phyloP scores from a whole-genome alignment of 2,329 filamentous ascomycete genomes.

The Talaromyces islandicus region DNA sequence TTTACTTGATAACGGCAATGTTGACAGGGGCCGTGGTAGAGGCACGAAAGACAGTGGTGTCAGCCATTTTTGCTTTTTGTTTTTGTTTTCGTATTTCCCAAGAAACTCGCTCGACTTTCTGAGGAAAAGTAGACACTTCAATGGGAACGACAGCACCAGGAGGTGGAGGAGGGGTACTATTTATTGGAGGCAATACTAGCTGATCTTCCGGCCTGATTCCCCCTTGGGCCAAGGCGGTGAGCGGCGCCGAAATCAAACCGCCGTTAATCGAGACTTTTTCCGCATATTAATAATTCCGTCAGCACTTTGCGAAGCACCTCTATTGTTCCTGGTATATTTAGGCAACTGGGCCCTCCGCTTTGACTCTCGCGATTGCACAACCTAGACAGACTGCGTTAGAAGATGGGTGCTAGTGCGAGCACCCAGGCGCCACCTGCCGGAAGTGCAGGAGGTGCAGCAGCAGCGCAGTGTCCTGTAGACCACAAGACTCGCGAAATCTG shows the following conservation, averaged over 20 bases:
- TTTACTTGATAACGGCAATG: slow-evolving; percentile 93
- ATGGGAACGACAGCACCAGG: background rate
- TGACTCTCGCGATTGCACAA: background rate
- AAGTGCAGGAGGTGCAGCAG: slow-evolving; percentile 17
- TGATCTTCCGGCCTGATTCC: background rate
- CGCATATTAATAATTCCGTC: background rate
- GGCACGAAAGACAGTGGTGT: slow-evolving; percentile 66
- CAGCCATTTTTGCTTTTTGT: slow-evolving; percentile 34
- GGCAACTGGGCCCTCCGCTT: background rate
- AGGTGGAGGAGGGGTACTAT: background rate
- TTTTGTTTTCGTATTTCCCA: background rate
- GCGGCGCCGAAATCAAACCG: background rate
- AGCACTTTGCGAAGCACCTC: background rate
- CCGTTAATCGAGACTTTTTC: background rate
- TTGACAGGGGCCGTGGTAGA: slow-evolving; percentile 97
- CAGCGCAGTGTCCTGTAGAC: slow-evolving; percentile 72
- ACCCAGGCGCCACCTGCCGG: slow-evolving; percentile 17
- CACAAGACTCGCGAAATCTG: slow-evolving; percentile 82
- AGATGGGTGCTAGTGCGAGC: slow-evolving; percentile 35
- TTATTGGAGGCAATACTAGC: background rate
- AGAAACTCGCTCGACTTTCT: background rate
- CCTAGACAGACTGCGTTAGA: background rate
- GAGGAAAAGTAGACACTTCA: background rate
- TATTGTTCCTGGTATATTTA: background rate
- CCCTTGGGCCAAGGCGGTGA: background rate